Evolutionary conservation across 140 eudicot species (phyloP), one percentile per base, ranked within the genome.

Genomic region (Senecio squalidus): DNA sequence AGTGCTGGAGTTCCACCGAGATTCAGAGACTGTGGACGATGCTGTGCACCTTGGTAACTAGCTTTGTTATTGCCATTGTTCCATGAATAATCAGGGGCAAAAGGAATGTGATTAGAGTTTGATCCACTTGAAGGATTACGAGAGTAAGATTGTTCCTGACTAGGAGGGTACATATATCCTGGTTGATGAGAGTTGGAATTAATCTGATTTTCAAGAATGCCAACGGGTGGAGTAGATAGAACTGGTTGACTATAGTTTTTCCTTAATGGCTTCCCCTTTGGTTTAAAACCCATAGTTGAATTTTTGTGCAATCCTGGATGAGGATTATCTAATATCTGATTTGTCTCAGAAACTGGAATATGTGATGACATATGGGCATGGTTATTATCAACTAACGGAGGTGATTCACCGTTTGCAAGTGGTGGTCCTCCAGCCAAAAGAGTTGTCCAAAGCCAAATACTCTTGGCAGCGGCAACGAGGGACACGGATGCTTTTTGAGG

Each of bases 371-470:
- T 20, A 47, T 72, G 62, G 30, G 63, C 58, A 55, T 69, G 62
- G 60, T 76, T 58, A 40, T 59, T 79, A 49, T 52, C 69, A 57
- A 74, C 68, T 45, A 60, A 38, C 27, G 79, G 94, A 29, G 79
- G 33, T 44, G 82, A 62, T 49, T 79, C 81, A 61, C 68, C 75
- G 30, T 62, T 68, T 66, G 95, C 60, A 30, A 75, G 62, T 6
- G 95, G 93, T 34, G 95, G 80, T 41, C 97, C 95, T 41, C 95
- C 97, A 67, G 83, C 82, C 46, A 75, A 58, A 55, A 89, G 92
- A 57, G 78, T 89, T 4, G 95, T 81, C 97, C 97, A 89, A 28
- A 77, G 77, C 97, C 97, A 89, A 41, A 89, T 93, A 55, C 77
- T 82, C 80, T 83, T 89, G 24, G 97, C 97, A 13, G 97, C 97